Conservation (phyloP, 441 rosid species). For the Corymbia calophylla region DNA sequence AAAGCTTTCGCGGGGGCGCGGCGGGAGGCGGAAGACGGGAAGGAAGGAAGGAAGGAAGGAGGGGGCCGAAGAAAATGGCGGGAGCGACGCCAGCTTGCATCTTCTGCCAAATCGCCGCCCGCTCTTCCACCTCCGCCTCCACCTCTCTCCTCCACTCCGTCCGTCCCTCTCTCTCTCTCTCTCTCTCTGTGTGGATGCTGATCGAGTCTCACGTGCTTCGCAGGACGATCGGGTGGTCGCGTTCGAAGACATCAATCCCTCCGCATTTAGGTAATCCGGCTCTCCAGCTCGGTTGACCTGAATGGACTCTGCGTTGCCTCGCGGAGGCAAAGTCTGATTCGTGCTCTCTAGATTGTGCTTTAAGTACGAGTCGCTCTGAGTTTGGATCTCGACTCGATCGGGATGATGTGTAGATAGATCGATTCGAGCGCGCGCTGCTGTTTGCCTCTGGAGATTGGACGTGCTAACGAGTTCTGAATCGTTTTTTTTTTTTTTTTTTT, state of each 20-base stretch:
- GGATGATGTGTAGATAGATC: neutral
- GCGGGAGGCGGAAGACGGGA: neutral
- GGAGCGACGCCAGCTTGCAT: slow-evolving; percentile 46
- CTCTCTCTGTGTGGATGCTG: neutral
- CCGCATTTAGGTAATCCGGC: slow-evolving; percentile 58
- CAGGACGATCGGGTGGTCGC: slow-evolving; percentile 88
- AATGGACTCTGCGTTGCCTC: neutral
- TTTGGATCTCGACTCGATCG: neutral
- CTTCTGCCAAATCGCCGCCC: slow-evolving; percentile 68
- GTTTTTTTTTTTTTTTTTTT: neutral
- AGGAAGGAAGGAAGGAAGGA: neutral
- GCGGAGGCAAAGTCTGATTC: neutral
- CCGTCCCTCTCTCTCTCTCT: slow-evolving; percentile 4
- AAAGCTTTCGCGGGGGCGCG: neutral
- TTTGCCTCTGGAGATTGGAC: neutral
- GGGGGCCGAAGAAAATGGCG: slow-evolving; percentile 39
- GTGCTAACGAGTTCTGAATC: neutral
- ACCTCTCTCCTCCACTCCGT: slow-evolving; percentile 65
- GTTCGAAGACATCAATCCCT: slow-evolving; percentile 79
- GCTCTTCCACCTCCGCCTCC: slow-evolving; percentile 35
- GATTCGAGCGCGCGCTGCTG: neutral
- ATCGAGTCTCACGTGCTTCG: slow-evolving; percentile 1
- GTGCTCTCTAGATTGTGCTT: neutral
- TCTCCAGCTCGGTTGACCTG: neutral
- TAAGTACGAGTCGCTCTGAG: neutral